Percentiles rank a stretch among this genome's conserved stretches.
phyloP scores from a whole-genome alignment of 768 basidiomycete genomes.

The Trametes gibbosa region DNA sequence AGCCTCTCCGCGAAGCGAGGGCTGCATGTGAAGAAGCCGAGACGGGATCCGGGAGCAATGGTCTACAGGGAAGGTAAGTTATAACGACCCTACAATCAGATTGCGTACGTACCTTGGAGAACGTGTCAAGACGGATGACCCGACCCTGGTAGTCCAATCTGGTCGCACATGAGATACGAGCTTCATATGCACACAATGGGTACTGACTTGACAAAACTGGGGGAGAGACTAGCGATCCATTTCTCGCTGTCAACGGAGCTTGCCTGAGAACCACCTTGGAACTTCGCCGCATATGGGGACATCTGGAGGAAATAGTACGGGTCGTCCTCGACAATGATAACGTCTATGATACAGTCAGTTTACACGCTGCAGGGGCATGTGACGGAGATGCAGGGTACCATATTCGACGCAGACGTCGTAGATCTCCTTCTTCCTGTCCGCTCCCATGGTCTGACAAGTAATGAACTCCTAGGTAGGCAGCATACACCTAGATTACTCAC shows the following conservation, averaged over 20 bases:
- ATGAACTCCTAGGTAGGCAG: not conserved
- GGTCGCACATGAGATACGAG: not conserved
- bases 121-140: slow-evolving; percentile 80
- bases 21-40: slow-evolving; percentile 81
- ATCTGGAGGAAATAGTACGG: slow-evolving; percentile 78
- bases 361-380: not conserved
- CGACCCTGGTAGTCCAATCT: slow-evolving; percentile 77
- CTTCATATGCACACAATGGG: not conserved
- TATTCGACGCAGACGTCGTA: slow-evolving; percentile 83
- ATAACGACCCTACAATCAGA: not conserved
- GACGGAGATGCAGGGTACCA: slow-evolving; percentile 39
- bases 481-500: slow-evolving; percentile 36
- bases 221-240: slow-evolving; percentile 55
- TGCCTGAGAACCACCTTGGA: slow-evolving; percentile 27
- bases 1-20: slow-evolving; percentile 74
- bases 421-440: slow-evolving; percentile 68
- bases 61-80: slow-evolving; percentile 43
- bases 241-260: slow-evolving; percentile 30
- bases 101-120: slow-evolving; percentile 55
- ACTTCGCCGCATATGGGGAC: slow-evolving; percentile 49
- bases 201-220: slow-evolving; percentile 57
- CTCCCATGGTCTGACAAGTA: slow-evolving; percentile 51
- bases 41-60: slow-evolving; percentile 70
- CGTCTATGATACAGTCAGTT: slow-evolving; percentile 39
- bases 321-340: slow-evolving; percentile 83